Conservation (phyloP, 176 grass and related monocot genomes). For the Dendrocalamus sinicus region DNA sequence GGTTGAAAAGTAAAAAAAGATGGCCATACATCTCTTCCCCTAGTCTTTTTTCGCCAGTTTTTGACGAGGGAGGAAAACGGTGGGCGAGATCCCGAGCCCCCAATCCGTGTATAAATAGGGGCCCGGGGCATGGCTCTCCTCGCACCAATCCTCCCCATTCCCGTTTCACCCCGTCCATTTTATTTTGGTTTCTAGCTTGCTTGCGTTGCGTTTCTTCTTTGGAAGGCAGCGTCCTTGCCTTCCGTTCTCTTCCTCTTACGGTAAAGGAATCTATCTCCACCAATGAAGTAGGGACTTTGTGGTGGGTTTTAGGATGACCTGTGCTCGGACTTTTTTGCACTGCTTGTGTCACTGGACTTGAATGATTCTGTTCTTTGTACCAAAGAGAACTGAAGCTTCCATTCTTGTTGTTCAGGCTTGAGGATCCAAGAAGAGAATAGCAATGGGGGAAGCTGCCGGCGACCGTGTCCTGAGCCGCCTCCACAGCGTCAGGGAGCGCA, state of each 20-base stretch:
- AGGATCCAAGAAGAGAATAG: too few relatives aligned
- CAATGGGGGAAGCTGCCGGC: too few relatives aligned
- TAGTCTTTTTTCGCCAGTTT: neutral
- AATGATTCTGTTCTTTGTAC: too few relatives aligned
- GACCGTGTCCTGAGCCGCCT: too few relatives aligned
- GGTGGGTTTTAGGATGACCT: slow-evolving; percentile 1
- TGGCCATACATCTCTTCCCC: neutral
- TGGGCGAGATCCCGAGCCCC: neutral
- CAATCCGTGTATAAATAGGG: slow-evolving; percentile 49
- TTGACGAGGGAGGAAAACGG: neutral
- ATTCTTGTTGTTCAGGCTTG: too few relatives aligned
- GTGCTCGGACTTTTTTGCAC: neutral
- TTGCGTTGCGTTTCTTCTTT: slow-evolving; percentile 15
- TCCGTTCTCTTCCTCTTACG: slow-evolving; percentile 11
- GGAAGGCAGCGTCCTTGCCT: slow-evolving; percentile 1
- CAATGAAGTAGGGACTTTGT: slow-evolving; percentile 14
- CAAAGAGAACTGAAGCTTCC: too few relatives aligned
- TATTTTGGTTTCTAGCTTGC: slow-evolving; percentile 26
- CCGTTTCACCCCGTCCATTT: slow-evolving; percentile 56
- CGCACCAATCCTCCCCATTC: slow-evolving; percentile 41
- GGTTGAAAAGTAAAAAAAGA: too few relatives aligned
- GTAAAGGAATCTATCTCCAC: slow-evolving; percentile 24
- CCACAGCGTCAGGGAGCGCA: too few relatives aligned
- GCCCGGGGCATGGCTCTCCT: slow-evolving; percentile 2
- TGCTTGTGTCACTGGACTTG: too few relatives aligned